phyloP scores from a whole-genome alignment of 192 early-diverging fungal genomes.

The Podila clonocystis region DNA sequence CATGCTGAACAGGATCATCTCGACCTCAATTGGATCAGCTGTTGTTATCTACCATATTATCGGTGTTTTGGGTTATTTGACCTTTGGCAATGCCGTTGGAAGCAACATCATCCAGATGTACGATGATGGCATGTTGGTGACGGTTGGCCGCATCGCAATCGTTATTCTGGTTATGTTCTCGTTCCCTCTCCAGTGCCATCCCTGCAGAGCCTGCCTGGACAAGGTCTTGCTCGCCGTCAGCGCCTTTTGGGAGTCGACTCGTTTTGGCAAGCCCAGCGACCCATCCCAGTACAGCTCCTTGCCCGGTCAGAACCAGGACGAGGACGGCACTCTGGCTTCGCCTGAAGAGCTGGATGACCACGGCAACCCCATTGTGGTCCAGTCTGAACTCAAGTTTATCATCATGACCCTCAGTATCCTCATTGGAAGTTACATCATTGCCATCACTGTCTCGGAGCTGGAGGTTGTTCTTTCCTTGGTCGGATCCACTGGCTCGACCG shows the following conservation, averaged over 20 bases:
- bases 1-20: slow-evolving; percentile 75
- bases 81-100: slow-evolving; percentile 84
- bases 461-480: slow-evolving; percentile 90
- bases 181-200: slow-evolving; percentile 95
- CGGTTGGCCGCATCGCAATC: slow-evolving; percentile 87
- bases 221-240: slow-evolving; percentile 72
- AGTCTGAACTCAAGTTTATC: slow-evolving; percentile 64
- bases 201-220: slow-evolving; percentile 87
- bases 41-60: slow-evolving; percentile 84
- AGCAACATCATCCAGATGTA: slow-evolving; percentile 91
- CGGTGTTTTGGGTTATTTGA: slow-evolving; percentile 91
- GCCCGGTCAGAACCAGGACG: slow-evolving; percentile 3
- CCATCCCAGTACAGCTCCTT: slow-evolving; percentile 16
- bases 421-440: slow-evolving; percentile 73
- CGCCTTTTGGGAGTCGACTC: slow-evolving; percentile 37
- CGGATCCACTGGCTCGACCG: slow-evolving; percentile 96
- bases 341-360: slow-evolving; percentile 21
- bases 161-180: slow-evolving; percentile 90
- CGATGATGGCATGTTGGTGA: slow-evolving; percentile 73
- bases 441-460: slow-evolving; percentile 81
- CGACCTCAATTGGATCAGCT: slow-evolving; percentile 79
- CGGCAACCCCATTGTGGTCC: slow-evolving; percentile 35
- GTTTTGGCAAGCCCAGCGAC: slow-evolving; percentile 18
- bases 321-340: background rate
- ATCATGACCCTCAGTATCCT: slow-evolving; percentile 77